A percentile compares a stretch with the other conserved stretches of the same genome.
phyloP scores from a whole-genome alignment of 164 flowering plant species.

The Buxus sempervirens region DNA sequence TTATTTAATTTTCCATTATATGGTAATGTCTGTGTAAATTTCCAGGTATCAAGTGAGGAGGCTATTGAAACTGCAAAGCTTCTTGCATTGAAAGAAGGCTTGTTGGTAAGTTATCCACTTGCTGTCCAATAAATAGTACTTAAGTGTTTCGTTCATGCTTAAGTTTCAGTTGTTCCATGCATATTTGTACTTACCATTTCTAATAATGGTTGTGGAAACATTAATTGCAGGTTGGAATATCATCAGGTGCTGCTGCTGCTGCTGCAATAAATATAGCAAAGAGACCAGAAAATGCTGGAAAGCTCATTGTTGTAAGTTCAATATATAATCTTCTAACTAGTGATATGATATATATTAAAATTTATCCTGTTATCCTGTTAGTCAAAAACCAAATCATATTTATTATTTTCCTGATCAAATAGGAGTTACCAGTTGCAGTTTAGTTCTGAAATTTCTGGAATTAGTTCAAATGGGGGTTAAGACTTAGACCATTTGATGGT shows the following conservation, averaged over 20 bases:
- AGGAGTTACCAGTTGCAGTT: not conserved
- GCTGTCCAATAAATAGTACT: no score
- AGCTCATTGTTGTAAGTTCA: not conserved
- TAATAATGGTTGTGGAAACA: not conserved
- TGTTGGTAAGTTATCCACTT: conserved; percentile 32
- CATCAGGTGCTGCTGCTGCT: not conserved
- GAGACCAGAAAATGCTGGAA: not conserved
- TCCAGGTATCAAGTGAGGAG: conserved; percentile 48
- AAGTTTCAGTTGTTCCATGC: not conserved
- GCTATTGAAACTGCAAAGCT: conserved; percentile 50
- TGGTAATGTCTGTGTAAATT: not conserved
- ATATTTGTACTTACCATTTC: not conserved
- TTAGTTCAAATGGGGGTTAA: no score
- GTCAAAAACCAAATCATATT: no score
- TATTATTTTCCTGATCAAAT: not conserved
- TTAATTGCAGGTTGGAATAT: not conserved
- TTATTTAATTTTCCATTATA: not conserved
- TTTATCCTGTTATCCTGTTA: not conserved
- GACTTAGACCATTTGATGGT: no score
- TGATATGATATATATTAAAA: no score
- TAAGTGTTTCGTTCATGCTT: not conserved
- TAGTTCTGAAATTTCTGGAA: not conserved
- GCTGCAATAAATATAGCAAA: not conserved
- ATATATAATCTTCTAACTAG: no score
- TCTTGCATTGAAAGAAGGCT: conserved; percentile 46